Percentiles rank a stretch among this genome's conserved stretches.
Evolutionary conservation across 768 basidiomycete species (phyloP).

Genomic region (Hortiboletus flavorubellus): DNA sequence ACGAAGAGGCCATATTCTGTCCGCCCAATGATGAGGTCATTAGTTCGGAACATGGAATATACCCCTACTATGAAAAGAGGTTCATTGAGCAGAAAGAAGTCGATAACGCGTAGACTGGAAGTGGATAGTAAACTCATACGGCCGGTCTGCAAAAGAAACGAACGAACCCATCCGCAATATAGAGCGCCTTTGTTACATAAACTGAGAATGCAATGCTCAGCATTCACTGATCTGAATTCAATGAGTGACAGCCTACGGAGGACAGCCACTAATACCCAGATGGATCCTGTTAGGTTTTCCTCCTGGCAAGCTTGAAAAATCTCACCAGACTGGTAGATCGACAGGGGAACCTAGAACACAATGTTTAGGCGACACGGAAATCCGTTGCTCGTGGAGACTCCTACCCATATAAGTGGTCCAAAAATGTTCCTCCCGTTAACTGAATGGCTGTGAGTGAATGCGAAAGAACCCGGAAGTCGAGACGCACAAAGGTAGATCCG

Average conservation of each 20-base stretch:
- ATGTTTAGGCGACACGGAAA: background rate
- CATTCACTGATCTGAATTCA: background rate
- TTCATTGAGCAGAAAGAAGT: background rate
- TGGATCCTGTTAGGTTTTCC: background rate
- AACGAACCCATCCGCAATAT: slow-evolving; percentile 7
- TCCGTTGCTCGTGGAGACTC: background rate
- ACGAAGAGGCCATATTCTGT: background rate
- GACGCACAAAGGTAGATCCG: slow-evolving; percentile 11
- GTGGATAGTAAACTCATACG: background rate
- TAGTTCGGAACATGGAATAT: background rate
- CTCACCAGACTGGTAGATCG: slow-evolving; percentile 11
- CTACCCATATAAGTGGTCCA: slow-evolving; percentile 11
- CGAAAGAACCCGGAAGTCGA: background rate
- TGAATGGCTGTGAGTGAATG: background rate
- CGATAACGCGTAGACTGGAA: background rate
- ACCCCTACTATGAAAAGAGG: background rate
- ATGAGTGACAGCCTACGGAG: background rate
- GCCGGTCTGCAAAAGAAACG: background rate
- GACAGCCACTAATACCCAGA: background rate
- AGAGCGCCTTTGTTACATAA: background rate
- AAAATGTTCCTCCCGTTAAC: slow-evolving; percentile 7
- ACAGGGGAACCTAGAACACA: background rate
- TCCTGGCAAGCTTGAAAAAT: no score
- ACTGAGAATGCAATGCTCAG: slow-evolving; percentile 3
- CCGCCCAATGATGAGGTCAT: background rate